Evolutionary conservation across 306 rosid species (phyloP).

Genomic region (Delonix regia): DNA sequence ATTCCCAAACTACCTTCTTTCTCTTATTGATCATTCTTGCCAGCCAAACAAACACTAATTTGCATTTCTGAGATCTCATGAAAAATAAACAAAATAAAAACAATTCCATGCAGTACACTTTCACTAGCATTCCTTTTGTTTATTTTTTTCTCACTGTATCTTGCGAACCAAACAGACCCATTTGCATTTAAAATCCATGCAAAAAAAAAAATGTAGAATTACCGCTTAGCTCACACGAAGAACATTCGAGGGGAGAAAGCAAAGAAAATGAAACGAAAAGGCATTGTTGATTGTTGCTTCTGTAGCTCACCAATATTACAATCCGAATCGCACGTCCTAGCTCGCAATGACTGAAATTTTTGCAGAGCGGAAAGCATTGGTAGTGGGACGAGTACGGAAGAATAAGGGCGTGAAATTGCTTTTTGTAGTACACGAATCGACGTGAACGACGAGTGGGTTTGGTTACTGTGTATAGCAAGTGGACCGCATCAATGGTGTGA

Average conservation of each 20-base stretch:
- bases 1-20: background rate
- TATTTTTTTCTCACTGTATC: background rate
- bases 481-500: background rate
- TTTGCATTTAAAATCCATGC: background rate
- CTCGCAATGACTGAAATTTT: background rate
- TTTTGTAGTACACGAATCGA: background rate
- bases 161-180: background rate
- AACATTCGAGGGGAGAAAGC: too few relatives aligned
- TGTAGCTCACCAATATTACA: background rate
- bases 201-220: background rate
- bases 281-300: too few relatives aligned
- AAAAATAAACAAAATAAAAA: background rate
- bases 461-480: background rate
- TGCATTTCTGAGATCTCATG: background rate
- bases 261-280: too few relatives aligned
- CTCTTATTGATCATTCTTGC: background rate
- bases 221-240: background rate
- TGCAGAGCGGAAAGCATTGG: background rate
- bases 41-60: background rate
- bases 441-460: background rate
- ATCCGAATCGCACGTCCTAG: background rate
- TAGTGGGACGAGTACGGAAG: background rate
- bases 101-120: background rate
- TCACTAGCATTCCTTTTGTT: background rate
- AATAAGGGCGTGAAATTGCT: too few relatives aligned